Conservation (phyloP, 2,329 filamentous ascomycete species). For the Parastagonospora nodorum region DNA sequence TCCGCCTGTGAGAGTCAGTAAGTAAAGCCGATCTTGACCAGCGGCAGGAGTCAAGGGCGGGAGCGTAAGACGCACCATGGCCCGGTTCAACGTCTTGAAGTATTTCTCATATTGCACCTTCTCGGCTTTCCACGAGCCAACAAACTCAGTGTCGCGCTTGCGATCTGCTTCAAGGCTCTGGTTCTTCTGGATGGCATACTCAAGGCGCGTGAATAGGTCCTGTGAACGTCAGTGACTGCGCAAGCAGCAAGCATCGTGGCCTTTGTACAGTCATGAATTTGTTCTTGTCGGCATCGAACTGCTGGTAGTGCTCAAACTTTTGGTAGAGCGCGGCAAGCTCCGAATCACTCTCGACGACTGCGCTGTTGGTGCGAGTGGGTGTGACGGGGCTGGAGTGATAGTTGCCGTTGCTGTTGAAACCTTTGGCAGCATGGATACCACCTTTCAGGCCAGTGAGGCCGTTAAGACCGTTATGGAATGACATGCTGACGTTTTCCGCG, state of each 20-base stretch:
- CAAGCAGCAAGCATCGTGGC: background rate
- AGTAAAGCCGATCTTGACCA: background rate
- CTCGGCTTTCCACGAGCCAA: slow-evolving; percentile 23
- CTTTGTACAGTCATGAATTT: slow-evolving; percentile 39
- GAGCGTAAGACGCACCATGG: slow-evolving; percentile 25
- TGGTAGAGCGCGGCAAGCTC: slow-evolving; percentile 26
- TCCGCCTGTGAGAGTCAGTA: slow-evolving; percentile 12
- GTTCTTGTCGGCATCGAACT: slow-evolving; percentile 37
- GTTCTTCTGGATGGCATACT: slow-evolving; percentile 42
- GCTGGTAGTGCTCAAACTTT: slow-evolving; percentile 39
- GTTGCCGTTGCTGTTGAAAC: background rate
- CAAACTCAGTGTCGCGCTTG: slow-evolving; percentile 28
- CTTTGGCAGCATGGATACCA: background rate
- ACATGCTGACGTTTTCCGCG: too few relatives aligned
- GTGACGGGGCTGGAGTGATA: background rate
- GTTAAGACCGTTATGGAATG: too few relatives aligned
- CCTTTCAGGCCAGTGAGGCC: background rate
- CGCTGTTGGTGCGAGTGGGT: background rate
- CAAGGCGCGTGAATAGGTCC: slow-evolving; percentile 50
- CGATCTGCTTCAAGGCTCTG: slow-evolving; percentile 29
- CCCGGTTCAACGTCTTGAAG: slow-evolving; percentile 22
- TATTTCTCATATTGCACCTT: slow-evolving; percentile 25
- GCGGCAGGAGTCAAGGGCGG: background rate
- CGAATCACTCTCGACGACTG: background rate
- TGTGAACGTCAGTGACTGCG: slow-evolving; percentile 17